Conservation (phyloP, 2,329 filamentous ascomycete genomes). For the Erysiphe pulchra region DNA sequence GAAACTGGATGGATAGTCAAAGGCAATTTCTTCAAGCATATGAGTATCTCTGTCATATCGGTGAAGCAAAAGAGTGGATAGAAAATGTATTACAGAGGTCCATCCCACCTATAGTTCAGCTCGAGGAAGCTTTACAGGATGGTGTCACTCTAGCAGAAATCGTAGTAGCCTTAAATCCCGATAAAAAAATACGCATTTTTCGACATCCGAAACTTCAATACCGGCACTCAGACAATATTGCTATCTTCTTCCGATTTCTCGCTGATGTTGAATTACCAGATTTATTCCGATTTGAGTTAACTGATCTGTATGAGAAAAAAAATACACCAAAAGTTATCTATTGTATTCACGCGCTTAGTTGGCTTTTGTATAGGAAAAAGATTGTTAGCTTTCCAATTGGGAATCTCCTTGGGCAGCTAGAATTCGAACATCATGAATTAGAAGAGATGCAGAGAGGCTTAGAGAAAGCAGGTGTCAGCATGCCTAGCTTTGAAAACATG, state of each 20-base stretch:
- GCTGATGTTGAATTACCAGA: conserved; percentile 83
- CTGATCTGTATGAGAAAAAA: conserved; percentile 97
- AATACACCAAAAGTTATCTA: conserved; percentile 99
- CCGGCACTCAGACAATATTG: conserved; percentile 93
- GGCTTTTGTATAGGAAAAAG: conserved; percentile 86
- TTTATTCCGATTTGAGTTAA: conserved; percentile 86
- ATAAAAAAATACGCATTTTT: conserved; percentile 59
- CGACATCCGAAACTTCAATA: conserved; percentile 65
- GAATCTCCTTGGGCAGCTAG: conserved; percentile 82
- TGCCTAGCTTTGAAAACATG: conserved; percentile 97
- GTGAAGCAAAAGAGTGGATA: conserved; percentile 98
- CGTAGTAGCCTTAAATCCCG: conserved; percentile 66
- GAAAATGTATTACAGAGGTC: conserved; percentile 67
- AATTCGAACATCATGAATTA: conserved; percentile 93
- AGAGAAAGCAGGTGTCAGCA: conserved; percentile 79
- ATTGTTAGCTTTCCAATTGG: conserved; percentile 91
- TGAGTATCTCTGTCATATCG: conserved; percentile 95
- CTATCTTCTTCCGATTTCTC: conserved; percentile 81
- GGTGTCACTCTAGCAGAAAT: conserved; percentile 88
- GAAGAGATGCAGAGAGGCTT: conserved; percentile 93
- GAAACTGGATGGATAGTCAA: conserved; percentile 98
- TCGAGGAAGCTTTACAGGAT: conserved; percentile 79
- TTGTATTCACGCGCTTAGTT: conserved; percentile 90
- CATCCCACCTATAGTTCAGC: conserved; percentile 74
- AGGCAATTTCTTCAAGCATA: conserved; percentile 90